Conservation (phyloP, 495 filamentous ascomycete genomes). For the Copromyces sp. region DNA sequence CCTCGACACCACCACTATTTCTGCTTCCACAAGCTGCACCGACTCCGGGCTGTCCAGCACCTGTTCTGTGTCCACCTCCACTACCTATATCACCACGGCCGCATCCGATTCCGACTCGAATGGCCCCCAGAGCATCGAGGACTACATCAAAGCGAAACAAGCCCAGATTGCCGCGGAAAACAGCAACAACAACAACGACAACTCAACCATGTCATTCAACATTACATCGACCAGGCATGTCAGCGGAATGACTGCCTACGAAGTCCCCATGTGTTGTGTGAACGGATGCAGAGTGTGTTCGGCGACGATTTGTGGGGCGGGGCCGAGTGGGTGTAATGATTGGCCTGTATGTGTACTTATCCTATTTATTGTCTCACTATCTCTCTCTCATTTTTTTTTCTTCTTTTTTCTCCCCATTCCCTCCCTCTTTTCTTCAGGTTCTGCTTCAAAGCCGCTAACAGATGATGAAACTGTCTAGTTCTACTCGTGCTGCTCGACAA, state of each 20-base stretch:
- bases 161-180: neutral
- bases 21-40: neutral
- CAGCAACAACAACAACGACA: neutral
- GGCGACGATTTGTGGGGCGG: neutral
- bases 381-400: neutral
- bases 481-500: neutral
- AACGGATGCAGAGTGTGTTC: neutral
- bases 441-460: neutral
- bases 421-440: neutral
- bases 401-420: neutral
- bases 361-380: neutral
- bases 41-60: neutral
- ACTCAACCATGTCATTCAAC: neutral
- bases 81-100: neutral
- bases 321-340: neutral
- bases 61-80: neutral
- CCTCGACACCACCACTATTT: neutral
- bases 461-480: neutral
- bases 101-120: neutral
- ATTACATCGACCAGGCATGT: neutral
- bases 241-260: neutral
- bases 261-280: neutral
- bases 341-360: neutral
- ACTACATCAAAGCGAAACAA: neutral
- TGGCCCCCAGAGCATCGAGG: neutral